Conservation (phyloP, 352 stramenopile species). For the Phytophthora pisi region DNA sequence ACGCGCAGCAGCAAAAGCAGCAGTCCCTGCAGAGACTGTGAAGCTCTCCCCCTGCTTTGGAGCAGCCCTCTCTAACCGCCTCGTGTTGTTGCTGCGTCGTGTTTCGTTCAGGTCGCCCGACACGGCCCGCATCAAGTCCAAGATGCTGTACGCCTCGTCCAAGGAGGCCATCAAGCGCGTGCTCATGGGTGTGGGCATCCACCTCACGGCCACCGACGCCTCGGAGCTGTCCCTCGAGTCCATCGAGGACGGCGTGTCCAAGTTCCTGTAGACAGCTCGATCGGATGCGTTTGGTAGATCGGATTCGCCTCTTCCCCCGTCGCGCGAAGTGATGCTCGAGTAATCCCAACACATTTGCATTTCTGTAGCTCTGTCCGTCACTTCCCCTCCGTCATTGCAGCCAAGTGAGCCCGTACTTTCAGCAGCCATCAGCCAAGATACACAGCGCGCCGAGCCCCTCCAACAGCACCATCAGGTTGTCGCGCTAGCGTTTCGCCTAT, state of each 20-base stretch:
- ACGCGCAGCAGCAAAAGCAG: slow-evolving; percentile 12
- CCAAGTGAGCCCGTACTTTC: neutral
- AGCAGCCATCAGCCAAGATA: neutral
- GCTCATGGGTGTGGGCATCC: slow-evolving; percentile 94
- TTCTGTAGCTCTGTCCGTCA: slow-evolving; percentile 10
- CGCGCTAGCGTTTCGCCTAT: neutral
- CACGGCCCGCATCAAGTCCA: slow-evolving; percentile 91
- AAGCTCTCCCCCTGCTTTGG: no score
- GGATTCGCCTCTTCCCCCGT: slow-evolving; percentile 23
- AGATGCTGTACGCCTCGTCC: slow-evolving; percentile 96
- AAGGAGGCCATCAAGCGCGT: slow-evolving; percentile 96
- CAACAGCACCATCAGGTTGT: neutral
- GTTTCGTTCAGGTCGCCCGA: slow-evolving; percentile 83
- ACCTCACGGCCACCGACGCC: slow-evolving; percentile 94
- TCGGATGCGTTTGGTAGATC: slow-evolving; percentile 43
- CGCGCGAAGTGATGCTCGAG: slow-evolving; percentile 31
- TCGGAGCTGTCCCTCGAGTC: slow-evolving; percentile 85
- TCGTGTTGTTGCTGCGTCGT: neutral
- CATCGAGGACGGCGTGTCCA: slow-evolving; percentile 83
- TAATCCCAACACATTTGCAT: slow-evolving; percentile 47
- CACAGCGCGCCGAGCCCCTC: neutral
- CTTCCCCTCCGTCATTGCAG: neutral
- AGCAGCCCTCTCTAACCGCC: neutral
- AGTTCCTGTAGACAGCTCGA: slow-evolving; percentile 84
- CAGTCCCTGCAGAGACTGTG: no score